A percentile compares a stretch with the other conserved stretches of the same genome.
Conservation (phyloP, 305 asterid genomes). For the Solanum hybrid region DNA sequence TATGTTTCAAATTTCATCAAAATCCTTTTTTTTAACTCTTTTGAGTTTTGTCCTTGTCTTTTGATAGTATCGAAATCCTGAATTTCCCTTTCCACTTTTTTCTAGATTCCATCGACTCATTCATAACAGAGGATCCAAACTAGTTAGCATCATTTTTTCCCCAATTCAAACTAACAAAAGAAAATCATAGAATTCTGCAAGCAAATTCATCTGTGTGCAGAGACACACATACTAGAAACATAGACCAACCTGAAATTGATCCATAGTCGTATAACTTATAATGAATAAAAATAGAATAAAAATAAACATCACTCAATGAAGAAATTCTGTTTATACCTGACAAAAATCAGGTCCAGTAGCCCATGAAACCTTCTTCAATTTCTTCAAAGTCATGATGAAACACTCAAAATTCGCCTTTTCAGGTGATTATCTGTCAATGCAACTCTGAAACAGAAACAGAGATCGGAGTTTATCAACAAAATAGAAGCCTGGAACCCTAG, state of each 20-base stretch:
- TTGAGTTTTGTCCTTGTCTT: not conserved
- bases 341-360: constrained; percentile 16
- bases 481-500: not conserved
- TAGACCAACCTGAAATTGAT: too few species aligned
- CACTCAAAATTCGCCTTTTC: not conserved
- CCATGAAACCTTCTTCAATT: constrained; percentile 13
- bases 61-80: not conserved
- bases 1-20: not conserved
- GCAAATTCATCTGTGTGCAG: not conserved
- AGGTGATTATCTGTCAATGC: not conserved
- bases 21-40: not conserved
- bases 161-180: not conserved
- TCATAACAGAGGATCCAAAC: not conserved
- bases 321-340: constrained; percentile 24
- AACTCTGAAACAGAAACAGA: not conserved
- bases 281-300: not conserved
- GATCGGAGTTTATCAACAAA: not conserved
- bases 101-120: not conserved
- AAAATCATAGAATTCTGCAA: not conserved
- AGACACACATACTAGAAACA: not conserved
- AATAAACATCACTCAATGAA: not conserved
- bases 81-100: not conserved
- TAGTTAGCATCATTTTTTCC: not conserved
- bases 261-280: not conserved
- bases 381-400: not conserved